phyloP scores from a whole-genome alignment of 106 monocot genomes.

The Apostasia ramifera region DNA sequence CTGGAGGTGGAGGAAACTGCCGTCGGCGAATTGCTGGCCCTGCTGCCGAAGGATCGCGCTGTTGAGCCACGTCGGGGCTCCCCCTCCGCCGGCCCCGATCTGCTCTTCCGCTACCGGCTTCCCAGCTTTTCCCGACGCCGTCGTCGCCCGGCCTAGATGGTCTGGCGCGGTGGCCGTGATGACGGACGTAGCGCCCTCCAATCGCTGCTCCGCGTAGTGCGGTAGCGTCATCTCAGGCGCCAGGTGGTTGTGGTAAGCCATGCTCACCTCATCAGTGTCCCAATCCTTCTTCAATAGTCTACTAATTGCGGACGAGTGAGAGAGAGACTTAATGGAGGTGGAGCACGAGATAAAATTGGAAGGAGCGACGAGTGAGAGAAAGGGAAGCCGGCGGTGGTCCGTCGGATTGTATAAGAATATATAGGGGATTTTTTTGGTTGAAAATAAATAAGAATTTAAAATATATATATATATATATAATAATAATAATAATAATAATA shows the following conservation, averaged over 20 bases:
- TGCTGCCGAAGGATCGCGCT: slow-evolving; percentile 38
- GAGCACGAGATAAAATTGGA: too few relatives aligned
- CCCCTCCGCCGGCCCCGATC: background rate
- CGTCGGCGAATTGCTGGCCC: slow-evolving; percentile 25
- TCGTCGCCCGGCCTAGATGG: background rate
- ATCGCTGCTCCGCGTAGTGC: slow-evolving; percentile 1
- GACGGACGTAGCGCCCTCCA: background rate
- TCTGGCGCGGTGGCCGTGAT: background rate
- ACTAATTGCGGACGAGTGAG: too few relatives aligned
- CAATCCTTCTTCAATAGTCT: too few relatives aligned
- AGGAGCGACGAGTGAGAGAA: too few relatives aligned
- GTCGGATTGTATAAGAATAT: too few relatives aligned
- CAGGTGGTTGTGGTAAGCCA: slow-evolving; percentile 13
- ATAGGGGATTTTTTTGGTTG: too few relatives aligned
- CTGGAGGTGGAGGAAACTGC: slow-evolving; percentile 48
- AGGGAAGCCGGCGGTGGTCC: too few relatives aligned
- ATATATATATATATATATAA: too few relatives aligned
- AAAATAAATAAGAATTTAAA: too few relatives aligned
- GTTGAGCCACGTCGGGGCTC: slow-evolving; percentile 41
- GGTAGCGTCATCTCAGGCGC: slow-evolving; percentile 4
- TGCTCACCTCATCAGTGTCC: slow-evolving; percentile 5
- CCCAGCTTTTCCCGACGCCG: background rate
- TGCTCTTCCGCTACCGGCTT: background rate
- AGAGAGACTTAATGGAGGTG: too few relatives aligned
- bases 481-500: too few relatives aligned